Evolutionary conservation across 2,329 filamentous ascomycete genomes (phyloP).

Genomic region (Pseudofabraea citricarpa): DNA sequence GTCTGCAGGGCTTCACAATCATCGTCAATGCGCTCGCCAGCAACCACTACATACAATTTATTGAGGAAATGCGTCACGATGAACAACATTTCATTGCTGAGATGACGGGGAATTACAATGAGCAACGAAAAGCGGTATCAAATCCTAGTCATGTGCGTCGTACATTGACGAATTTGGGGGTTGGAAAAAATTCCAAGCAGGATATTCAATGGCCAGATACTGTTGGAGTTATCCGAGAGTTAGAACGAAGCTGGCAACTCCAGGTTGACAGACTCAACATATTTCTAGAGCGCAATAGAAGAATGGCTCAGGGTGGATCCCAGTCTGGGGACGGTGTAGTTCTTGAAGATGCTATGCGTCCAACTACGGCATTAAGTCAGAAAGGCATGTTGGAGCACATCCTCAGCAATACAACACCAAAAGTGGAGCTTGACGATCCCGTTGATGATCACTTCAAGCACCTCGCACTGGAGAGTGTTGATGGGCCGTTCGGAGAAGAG

Average conservation of each 20-base stretch:
- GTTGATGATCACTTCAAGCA: constrained; percentile 18
- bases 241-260: constrained; percentile 25
- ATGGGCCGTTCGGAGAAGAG: too few species aligned
- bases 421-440: constrained; percentile 21
- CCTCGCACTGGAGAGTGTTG: too few species aligned
- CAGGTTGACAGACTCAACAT: constrained; percentile 21
- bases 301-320: constrained; percentile 21
- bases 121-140: constrained; percentile 12
- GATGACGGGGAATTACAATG: constrained; percentile 30
- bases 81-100: constrained; percentile 53
- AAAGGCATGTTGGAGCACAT: constrained; percentile 25
- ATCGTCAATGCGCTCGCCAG: constrained; percentile 63
- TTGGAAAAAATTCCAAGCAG: constrained; percentile 18
- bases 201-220: constrained; percentile 27
- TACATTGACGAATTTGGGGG: constrained; percentile 22
- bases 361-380: constrained; percentile 26
- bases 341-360: constrained; percentile 20
- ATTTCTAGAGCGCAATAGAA: constrained; percentile 26
- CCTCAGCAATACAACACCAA: constrained; percentile 27
- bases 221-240: constrained; percentile 22
- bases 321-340: constrained; percentile 10
- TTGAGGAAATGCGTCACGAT: constrained; percentile 60
- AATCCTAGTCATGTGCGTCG: constrained; percentile 15
- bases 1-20: constrained; percentile 64
- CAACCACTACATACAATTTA: constrained; percentile 56